Evolutionary conservation across 768 basidiomycete species (phyloP).

Genomic region (Pleurotus tuoliensis): DNA sequence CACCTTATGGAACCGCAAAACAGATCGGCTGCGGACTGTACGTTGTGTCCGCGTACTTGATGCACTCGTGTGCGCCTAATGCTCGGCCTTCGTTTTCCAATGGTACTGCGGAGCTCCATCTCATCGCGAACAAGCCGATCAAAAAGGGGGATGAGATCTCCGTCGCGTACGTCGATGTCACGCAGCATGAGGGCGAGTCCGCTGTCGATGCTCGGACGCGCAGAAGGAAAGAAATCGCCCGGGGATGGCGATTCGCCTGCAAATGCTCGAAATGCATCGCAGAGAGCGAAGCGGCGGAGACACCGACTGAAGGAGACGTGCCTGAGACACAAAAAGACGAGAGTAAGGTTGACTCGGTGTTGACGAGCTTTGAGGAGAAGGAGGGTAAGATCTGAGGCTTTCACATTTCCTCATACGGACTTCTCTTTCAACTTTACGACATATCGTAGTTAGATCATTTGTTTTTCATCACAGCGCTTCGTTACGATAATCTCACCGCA

Average conservation of each 20-base stretch:
- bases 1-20: constrained; percentile 67
- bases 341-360: constrained; percentile 39
- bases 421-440: background rate
- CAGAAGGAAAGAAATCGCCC: constrained; percentile 67
- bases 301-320: constrained; percentile 23
- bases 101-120: constrained; percentile 66
- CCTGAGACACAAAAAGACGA: constrained; percentile 39
- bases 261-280: constrained; percentile 58
- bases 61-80: constrained; percentile 72
- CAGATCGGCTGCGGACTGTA: constrained; percentile 79
- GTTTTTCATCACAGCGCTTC: too few species aligned
- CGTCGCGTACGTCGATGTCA: constrained; percentile 72
- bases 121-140: constrained; percentile 63
- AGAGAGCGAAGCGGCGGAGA: constrained; percentile 40
- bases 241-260: constrained; percentile 83
- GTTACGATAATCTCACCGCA: too few species aligned
- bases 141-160: constrained; percentile 76
- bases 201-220: constrained; percentile 53
- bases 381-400: constrained; percentile 7
- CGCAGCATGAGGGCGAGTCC: constrained; percentile 50
- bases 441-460: too few species aligned
- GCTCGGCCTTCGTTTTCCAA: constrained; percentile 60
- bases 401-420: background rate
- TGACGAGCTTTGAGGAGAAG: constrained; percentile 21
- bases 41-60: constrained; percentile 69